A percentile compares a stretch with the other conserved stretches of the same genome.
phyloP scores from a whole-genome alignment of 2,329 filamentous ascomycete species.

The Ambrosiella xylebori region DNA sequence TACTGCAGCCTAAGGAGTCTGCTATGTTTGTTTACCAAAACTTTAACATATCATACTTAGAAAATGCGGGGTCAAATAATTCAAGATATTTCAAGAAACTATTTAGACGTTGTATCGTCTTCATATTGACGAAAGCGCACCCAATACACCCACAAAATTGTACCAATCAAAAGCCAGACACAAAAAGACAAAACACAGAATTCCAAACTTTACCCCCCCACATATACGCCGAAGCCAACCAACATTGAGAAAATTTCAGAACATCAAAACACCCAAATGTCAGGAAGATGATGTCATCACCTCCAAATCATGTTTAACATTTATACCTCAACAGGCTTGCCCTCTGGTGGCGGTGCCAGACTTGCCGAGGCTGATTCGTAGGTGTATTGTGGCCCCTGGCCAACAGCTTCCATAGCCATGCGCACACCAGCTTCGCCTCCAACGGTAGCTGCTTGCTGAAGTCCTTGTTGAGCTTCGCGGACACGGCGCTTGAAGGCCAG shows the following conservation, averaged over 20 bases:
- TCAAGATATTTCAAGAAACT: background rate
- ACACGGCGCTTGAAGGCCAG: conserved; percentile 80
- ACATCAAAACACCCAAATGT: background rate
- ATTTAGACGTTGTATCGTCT: background rate
- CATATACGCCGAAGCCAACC: conserved; percentile 7
- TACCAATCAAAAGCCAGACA: background rate
- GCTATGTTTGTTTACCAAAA: too few relatives aligned
- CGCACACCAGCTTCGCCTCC: conserved; percentile 34
- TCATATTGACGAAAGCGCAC: background rate
- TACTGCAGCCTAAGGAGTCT: too few relatives aligned
- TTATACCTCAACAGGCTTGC: conserved; percentile 11
- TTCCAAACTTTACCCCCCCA: conserved; percentile 4
- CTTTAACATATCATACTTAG: background rate
- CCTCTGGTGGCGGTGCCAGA: conserved; percentile 7
- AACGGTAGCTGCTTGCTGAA: conserved; percentile 36
- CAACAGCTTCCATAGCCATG: conserved; percentile 28
- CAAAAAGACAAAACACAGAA: conserved; percentile 5
- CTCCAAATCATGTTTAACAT: background rate
- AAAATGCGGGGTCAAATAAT: conserved; percentile 4
- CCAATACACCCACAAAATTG: background rate
- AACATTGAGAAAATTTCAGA: conserved; percentile 9
- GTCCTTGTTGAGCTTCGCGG: conserved; percentile 58
- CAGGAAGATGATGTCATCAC: background rate
- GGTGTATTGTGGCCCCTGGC: conserved; percentile 34
- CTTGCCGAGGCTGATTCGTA: conserved; percentile 25